Evolutionary conservation across 2,329 filamentous ascomycete species (phyloP), one percentile per base, ranked within the genome.

Genomic region (Trichoderma koningii): DNA sequence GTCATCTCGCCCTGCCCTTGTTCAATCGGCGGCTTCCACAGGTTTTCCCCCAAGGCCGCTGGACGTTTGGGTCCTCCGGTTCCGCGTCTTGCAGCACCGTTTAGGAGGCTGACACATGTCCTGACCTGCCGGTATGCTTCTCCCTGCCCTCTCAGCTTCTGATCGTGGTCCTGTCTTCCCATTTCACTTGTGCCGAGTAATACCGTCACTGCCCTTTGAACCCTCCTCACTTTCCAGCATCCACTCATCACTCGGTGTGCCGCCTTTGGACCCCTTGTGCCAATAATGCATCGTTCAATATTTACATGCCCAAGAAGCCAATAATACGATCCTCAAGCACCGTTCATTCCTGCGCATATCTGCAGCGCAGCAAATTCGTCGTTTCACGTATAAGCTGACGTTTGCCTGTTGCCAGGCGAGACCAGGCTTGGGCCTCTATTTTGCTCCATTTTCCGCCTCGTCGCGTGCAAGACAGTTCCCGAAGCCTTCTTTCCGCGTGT

Each of bases 81-180:
- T 55, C 56, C 55, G 62, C 34, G 19, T 41, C 56, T 65, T 30
- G 14, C 47, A 41, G 34, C 56, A 45, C 12, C 44, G 50, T 51
- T 63, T 63, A 55, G 64, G 60, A 56, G 51, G 45, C 28, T 41
- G 44, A 48, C 64, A 52, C 51, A 66, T 66, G 64, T 63, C 60
- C 52, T 63, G 45, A 55, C 34, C 52, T 57, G 57, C 52, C 61
- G 64, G 64, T 66, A 63, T 56, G 64, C 48, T 51, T 44, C 30
- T 50, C 30, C 28, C 41, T 28, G 9, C 38, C 10, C 45, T 48
- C 21, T 48, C 45, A 14, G 45, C 45, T 23, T 48, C 26, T 55
- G 38, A 17, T 53, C 14, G 45, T 51, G 41, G 30, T 42, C 34
- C 41, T 45, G 19, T 44, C 23, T 38, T 28, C n/a, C 19, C 7